Evolutionary conservation across 1,284 basidiomycete species (phyloP).

Genomic region (Tilletiaria anomala): DNA sequence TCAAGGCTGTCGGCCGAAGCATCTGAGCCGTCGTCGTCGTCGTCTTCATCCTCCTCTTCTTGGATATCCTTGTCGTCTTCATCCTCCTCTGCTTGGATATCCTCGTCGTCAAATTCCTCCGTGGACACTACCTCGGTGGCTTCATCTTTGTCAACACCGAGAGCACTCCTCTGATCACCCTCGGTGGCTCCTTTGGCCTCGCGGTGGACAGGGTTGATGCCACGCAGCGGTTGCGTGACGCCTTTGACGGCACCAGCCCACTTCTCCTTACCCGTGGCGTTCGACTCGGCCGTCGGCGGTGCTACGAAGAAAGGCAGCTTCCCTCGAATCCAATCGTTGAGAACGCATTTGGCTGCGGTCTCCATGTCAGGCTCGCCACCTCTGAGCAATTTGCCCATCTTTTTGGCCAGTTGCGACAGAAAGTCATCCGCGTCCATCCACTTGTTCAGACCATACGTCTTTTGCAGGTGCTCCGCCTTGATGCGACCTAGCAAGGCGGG

Average conservation of each 20-base stretch:
- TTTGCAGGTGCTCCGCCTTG: conserved; percentile 76
- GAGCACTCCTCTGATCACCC: conserved; percentile 27
- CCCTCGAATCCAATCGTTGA: conserved; percentile 95
- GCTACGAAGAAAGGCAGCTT: conserved; percentile 78
- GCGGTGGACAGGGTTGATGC: conserved; percentile 48
- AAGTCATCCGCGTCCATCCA: conserved; percentile 56
- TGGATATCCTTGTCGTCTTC: conserved; percentile 8
- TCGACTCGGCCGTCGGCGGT: conserved; percentile 49
- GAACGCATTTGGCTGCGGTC: conserved; percentile 80
- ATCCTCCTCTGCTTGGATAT: conserved; percentile 13
- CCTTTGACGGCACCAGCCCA: conserved; percentile 42
- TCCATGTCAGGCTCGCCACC: conserved; percentile 89
- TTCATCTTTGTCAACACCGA: conserved; percentile 23
- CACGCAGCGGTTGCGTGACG: conserved; percentile 47
- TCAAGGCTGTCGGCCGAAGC: conserved; percentile 38
- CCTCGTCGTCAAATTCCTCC: conserved; percentile 23
- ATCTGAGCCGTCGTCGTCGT: conserved; percentile 25
- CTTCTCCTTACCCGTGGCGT: conserved; percentile 15
- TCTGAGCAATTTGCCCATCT: conserved; percentile 80
- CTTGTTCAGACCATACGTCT: conserved; percentile 56
- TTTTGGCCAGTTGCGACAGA: conserved; percentile 68
- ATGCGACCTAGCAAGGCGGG: conserved; percentile 74
- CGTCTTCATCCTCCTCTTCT: conserved; percentile 17
- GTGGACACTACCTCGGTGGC: conserved; percentile 7
- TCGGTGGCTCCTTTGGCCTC: conserved; percentile 38